phyloP scores from a whole-genome alignment of 768 basidiomycete genomes.

The Suillus bovinus region DNA sequence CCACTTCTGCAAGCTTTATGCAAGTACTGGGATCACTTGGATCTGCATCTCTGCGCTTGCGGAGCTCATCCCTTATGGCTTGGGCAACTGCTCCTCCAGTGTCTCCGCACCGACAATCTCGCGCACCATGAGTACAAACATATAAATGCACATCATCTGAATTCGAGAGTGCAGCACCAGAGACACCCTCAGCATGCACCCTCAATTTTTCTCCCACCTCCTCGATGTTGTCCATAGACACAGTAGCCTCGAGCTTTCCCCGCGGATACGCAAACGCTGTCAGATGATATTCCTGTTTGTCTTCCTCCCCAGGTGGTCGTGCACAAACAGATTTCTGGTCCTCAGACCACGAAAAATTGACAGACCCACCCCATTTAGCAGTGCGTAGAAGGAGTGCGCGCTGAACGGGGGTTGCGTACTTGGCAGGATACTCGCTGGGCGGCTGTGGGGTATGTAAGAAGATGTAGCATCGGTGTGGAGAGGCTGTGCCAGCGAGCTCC shows the following conservation, averaged over 20 bases:
- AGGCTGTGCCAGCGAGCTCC: slow-evolving; percentile 50
- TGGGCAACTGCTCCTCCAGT: slow-evolving; percentile 57
- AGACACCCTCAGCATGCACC: slow-evolving; percentile 31
- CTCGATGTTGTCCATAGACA: slow-evolving; percentile 52
- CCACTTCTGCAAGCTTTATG: slow-evolving; percentile 60
- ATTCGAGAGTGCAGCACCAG: neutral
- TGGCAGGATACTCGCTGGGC: slow-evolving; percentile 49
- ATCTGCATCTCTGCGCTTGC: slow-evolving; percentile 33
- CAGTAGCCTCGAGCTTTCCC: slow-evolving; percentile 46
- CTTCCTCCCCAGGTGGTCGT: slow-evolving; percentile 17
- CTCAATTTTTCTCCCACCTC: slow-evolving; percentile 39
- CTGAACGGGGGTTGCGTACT: slow-evolving; percentile 49
- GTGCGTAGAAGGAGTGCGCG: slow-evolving; percentile 47
- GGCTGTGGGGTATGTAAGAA: slow-evolving; percentile 53
- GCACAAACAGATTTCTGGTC: slow-evolving; percentile 20
- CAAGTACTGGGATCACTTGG: slow-evolving; percentile 30
- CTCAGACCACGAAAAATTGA: slow-evolving; percentile 62
- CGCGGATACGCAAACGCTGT: slow-evolving; percentile 53
- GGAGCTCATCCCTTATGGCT: slow-evolving; percentile 55
- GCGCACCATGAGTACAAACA: slow-evolving; percentile 76
- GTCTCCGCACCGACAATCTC: slow-evolving; percentile 81
- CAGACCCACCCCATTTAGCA: slow-evolving; percentile 50
- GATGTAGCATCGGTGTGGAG: slow-evolving; percentile 53
- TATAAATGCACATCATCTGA: slow-evolving; percentile 47
- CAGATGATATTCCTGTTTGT: slow-evolving; percentile 33